Conservation (phyloP, 441 rosid genomes). For the Manihot esculenta region DNA sequence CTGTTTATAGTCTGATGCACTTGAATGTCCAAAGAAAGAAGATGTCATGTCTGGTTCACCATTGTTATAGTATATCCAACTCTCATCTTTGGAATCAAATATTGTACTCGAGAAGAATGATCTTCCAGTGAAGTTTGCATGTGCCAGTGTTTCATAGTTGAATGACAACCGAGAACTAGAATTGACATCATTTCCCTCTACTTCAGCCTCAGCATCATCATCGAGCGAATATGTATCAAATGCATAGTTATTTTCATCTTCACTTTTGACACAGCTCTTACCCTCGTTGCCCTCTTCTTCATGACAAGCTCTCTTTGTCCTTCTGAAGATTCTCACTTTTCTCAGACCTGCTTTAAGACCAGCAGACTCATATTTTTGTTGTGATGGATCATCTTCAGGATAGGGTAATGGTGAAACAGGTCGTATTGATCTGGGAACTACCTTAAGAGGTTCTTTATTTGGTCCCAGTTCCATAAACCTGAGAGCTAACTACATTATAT, state of each 20-base stretch:
- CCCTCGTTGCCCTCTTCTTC: slow-evolving; percentile 49
- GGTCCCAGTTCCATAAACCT: slow-evolving; percentile 36
- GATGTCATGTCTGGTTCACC: slow-evolving; percentile 41
- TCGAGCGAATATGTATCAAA: slow-evolving; percentile 55
- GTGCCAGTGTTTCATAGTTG: slow-evolving; percentile 63
- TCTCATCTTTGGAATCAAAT: slow-evolving; percentile 48
- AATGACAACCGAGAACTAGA: slow-evolving; percentile 41
- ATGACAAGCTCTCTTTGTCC: slow-evolving; percentile 46
- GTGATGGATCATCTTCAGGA: slow-evolving; percentile 31
- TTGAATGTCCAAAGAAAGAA: slow-evolving; percentile 38
- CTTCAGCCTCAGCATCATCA: slow-evolving; percentile 41
- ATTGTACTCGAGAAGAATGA: slow-evolving; percentile 35
- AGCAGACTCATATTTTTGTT: slow-evolving; percentile 50
- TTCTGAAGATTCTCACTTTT: slow-evolving; percentile 58
- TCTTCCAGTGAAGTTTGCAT: slow-evolving; percentile 55
- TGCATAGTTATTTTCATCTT: slow-evolving; percentile 33
- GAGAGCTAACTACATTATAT: slow-evolving; percentile 36
- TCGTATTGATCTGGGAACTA: slow-evolving; percentile 31
- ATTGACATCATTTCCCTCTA: slow-evolving; percentile 39
- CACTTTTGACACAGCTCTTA: slow-evolving; percentile 39
- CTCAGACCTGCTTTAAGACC: slow-evolving; percentile 65
- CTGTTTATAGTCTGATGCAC: slow-evolving; percentile 35
- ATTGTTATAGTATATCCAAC: slow-evolving; percentile 64
- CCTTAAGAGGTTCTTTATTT: slow-evolving; percentile 36
- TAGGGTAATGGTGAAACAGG: slow-evolving; percentile 36